These are phyloP conservation scores for Penicillium rolfsii DNA, from an alignment of 2,329 filamentous ascomycete species.

Conservation along the genomic window DNA sequence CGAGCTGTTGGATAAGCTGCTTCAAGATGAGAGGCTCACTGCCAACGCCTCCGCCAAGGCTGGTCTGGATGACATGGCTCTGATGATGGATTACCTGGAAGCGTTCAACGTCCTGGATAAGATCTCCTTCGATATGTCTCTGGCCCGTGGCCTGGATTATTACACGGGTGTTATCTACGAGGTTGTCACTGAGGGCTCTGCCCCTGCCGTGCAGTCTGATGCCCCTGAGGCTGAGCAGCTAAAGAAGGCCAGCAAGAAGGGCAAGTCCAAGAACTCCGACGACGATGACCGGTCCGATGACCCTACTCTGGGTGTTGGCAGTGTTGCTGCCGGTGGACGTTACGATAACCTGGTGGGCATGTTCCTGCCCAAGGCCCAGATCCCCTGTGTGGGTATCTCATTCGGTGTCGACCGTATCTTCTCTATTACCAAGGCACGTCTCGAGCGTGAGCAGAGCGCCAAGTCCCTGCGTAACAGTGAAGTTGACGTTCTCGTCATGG, in stretches of 20 bases:
- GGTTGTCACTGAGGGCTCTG: conserved; percentile 79
- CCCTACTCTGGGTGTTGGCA: conserved; percentile 81
- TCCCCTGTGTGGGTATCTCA: conserved; percentile 89
- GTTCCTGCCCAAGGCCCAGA: conserved; percentile 82
- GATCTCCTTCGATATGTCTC: conserved; percentile 85
- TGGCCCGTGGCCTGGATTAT: conserved; percentile 90
- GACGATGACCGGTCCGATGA: conserved; percentile 75
- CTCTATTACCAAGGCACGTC: conserved; percentile 80
- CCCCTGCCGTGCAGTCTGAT: conserved; percentile 54
- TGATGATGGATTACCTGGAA: conserved; percentile 81
- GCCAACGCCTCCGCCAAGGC: conserved; percentile 75
- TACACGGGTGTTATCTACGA: conserved; percentile 92
- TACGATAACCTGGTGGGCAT: conserved; percentile 94
- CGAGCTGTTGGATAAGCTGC: conserved; percentile 72
- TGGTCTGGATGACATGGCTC: conserved; percentile 77
- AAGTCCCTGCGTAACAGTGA: conserved; percentile 67
- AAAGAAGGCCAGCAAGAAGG: conserved; percentile 47
- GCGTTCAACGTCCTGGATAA: conserved; percentile 72
- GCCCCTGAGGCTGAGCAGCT: conserved; percentile 41
- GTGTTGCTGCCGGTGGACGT: conserved; percentile 84
- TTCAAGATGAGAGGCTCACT: conserved; percentile 67
- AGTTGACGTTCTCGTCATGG: conserved; percentile 93
- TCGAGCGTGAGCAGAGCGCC: conserved; percentile 63
- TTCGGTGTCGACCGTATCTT: conserved; percentile 97
- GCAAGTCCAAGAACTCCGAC: conserved; percentile 55